Percentiles rank a stretch among this genome's conserved stretches.
phyloP scores from a whole-genome alignment of 192 early-diverging fungal species.

The Coemansia sp. region DNA sequence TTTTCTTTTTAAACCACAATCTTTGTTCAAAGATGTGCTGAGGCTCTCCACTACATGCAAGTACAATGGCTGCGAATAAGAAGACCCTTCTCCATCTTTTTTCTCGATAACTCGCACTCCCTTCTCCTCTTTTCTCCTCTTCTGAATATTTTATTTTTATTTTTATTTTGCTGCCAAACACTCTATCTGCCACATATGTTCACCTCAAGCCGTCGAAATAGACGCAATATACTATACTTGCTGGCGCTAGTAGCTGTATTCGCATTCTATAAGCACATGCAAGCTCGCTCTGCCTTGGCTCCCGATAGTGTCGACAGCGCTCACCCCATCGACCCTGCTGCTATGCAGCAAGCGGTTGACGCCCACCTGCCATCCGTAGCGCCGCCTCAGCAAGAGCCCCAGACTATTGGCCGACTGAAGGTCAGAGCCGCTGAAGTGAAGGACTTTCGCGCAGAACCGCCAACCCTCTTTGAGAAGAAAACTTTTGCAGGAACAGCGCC shows the following conservation, averaged over 20 bases:
- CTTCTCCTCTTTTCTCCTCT: neutral
- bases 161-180: neutral
- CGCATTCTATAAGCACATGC: constrained; percentile 1
- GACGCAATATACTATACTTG: constrained; percentile 5
- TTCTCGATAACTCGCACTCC: neutral
- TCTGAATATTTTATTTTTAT: neutral
- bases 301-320: neutral
- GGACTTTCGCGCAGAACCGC: constrained; percentile 27
- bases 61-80: neutral
- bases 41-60: neutral
- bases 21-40: neutral
- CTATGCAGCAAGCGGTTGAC: neutral
- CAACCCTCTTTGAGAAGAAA: constrained; percentile 15
- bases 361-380: neutral
- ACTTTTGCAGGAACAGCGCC: constrained; percentile 10
- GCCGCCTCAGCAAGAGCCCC: neutral
- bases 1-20: neutral
- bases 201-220: constrained; percentile 2
- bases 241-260: neutral
- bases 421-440: constrained; percentile 11
- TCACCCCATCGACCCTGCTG: neutral
- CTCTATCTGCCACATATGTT: constrained; percentile 2
- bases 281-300: neutral
- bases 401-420: constrained; percentile 2
- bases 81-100: neutral